Evolutionary conservation across 2,329 filamentous ascomycete species (phyloP), one percentile per base, ranked within the genome.

Genomic region (Clonostachys sp.): DNA sequence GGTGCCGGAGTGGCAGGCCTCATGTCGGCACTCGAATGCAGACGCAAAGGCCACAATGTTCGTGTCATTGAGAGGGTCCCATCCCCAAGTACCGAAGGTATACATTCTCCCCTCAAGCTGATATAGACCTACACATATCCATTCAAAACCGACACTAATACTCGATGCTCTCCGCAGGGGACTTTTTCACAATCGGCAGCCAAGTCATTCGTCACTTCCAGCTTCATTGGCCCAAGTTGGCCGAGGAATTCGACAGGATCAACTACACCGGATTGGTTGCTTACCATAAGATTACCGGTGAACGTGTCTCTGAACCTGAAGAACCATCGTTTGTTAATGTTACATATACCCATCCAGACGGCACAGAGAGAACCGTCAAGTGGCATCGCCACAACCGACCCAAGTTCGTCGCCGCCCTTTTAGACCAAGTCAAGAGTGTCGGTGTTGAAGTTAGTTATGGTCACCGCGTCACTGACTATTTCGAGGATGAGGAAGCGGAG

Each of bases 21-120:
- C 24, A 78, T 79, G 7, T 77, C 80, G 16, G 81, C 81, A 39
- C 81, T 85, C 50, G 81, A 85, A 62, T 83, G 80, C 55, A 72
- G 77, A 50, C 73, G 78, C 14, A 78, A 84, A 52, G 81, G 81
- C 13, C 81, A 84, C 57, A 66, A 71, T 13, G 80, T 81, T 16
- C 64, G 73, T 46, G 71, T 84, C 50, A 81, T 82, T 58, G 80
- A 83, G 55, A 70, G 74, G 1, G 82, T 82, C 50, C 66, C 73
- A 9, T 72, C 75, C 46, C 71, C 83, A 46, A 84, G 83, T 53
- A 63, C 16, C 9, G 14, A 34, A 12, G 20, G 30, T 45, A 42
- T 2, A 4, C 4, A 5, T 3, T 30, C 24, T 30, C 5, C 24
- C 8, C 8, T 8, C 24, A 7, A 5, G 7, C 8, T 30, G 24